Conservation (phyloP, 192 early-diverging fungal genomes). For the Dissophora globulifera region DNA sequence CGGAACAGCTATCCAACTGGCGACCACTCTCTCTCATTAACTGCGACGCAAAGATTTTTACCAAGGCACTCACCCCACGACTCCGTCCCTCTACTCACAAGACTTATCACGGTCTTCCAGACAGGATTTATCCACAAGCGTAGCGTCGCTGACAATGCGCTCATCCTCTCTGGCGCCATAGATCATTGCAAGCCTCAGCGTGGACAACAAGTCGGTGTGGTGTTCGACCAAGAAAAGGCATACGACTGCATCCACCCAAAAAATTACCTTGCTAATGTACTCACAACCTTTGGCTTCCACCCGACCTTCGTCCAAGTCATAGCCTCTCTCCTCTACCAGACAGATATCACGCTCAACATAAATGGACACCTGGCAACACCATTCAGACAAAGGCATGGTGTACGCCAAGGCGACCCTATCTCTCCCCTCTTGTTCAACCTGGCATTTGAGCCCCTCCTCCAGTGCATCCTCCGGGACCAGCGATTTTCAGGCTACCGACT, state of each 20-base stretch:
- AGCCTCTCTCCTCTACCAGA: conserved; percentile 22
- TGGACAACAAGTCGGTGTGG: neutral
- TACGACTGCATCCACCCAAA: conserved; percentile 39
- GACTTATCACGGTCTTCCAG: conserved; percentile 10
- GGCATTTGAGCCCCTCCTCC: conserved; percentile 26
- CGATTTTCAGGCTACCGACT: no score
- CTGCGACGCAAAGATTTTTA: conserved; percentile 15
- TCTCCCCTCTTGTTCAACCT: conserved; percentile 42
- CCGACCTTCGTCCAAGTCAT: no score
- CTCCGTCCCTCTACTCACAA: neutral
- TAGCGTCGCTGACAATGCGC: conserved; percentile 14
- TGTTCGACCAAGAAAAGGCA: conserved; percentile 41
- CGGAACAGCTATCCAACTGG: conserved; percentile 24
- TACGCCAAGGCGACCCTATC: conserved; percentile 27
- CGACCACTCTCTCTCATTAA: conserved; percentile 23
- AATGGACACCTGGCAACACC: conserved; percentile 12
- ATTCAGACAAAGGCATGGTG: conserved; percentile 8
- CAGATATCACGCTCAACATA: conserved; percentile 12
- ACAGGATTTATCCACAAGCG: conserved; percentile 10
- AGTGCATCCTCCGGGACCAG: no score
- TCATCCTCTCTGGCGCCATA: neutral
- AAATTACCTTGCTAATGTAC: conserved; percentile 10
- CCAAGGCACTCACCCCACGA: no score
- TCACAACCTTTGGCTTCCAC: neutral
- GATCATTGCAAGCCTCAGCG: neutral